Base-by-base conservation (phyloP, 805 yeast species). In the Helenozyma rhizophorensis region DNA sequence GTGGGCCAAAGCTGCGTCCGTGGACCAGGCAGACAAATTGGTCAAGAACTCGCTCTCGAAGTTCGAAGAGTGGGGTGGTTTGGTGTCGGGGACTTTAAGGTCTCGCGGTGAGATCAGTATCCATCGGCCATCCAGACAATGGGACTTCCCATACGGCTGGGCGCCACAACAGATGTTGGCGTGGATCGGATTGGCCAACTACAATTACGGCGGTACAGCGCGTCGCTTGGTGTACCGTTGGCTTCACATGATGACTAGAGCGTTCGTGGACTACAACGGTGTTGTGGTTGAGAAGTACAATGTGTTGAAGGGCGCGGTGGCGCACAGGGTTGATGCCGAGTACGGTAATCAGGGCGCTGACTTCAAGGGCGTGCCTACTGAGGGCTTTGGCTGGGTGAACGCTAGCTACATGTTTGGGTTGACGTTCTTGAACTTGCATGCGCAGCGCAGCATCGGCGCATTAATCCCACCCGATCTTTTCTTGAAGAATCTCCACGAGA, bases 81-180 rank as follows among this genome's bases (percentile, higher is more conserved):
- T 90, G 8, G 95, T 78, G 1, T 80, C 95, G 0, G 94, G 96
- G 23, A 82, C 96, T 0, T 70, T 76, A 45, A 56, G 69, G 43
- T 79, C 89, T 2, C 65, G 95, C 45, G 94, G 96, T 24, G 75
- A 70, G 16, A 62, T 85, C 23, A 76, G 81, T 1, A 58, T 83
- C 12, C 68, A 74, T 26, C 68, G 87, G 49, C 96, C 95, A n/a
- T 76, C 82, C 9, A 70, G 97, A 56, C 98, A 90, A 61, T 90
- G 98, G 98, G 98, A 90, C 57, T 93, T 82, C 57, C 98, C 98
- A 2, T 86, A 66, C 52, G 97, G 97, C 2, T 90, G 98, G 98
- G 96, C 97, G 0, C 97, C 98, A 3, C 97, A 93, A 55, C 98
- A 90, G 59, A 85, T 90, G 12, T 57, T 90, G 34, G 90, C 95